Base-by-base conservation (phyloP, 2,329 filamentous ascomycete genomes). In the Graphilbum ipis-grandicollis region DNA sequence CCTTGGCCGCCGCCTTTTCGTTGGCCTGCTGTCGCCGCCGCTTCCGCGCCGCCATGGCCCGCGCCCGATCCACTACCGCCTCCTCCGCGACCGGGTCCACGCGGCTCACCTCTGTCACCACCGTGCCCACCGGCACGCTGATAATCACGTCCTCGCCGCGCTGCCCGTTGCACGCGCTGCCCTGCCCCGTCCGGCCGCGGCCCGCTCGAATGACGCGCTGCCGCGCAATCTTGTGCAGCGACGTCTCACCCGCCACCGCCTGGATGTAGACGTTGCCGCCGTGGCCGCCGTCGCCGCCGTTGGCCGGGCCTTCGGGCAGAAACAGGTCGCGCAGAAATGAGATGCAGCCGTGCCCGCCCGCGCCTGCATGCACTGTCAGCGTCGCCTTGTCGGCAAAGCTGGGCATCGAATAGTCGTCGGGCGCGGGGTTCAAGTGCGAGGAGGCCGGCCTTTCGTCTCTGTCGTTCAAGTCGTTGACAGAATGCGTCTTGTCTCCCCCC, bases 231-330 rank as follows among this genome's bases (percentile, higher is more conserved):
- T 94, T 96, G 59, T 96, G 86, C 42, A 98, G 60, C 37, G 84
- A 93, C 0, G 85, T 96, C 56, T 96, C 81, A 41, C 85, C 84
- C 38, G 80, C 75, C 2, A 93, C 75, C 8, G 90, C 86, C 57
- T 96, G 88, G 40, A 98, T 92, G 55, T 93, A 96, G 46, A 98
- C 66, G 48, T 80, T 92, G 29, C 90, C 90, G 43, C 90, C 90
- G 39, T 75, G 79, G 5, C 90, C 90, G 31, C 90, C 90, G 52
- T 98, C 85, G 41, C 90, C 90, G 34, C 90, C 90, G 55, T 98
- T 96, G 9, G 90, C 74, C 10, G 90, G 90, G 0, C 90, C 90
- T 44, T 93, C 77, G 32, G 77, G 72, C 22, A 94, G 66, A 56
- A 81, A 96, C 44, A 88, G 88, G 50, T 98, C 90, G 17, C 88